Conservation (phyloP, 179 eudicot genomes). For the Monotropa hypopitys region DNA sequence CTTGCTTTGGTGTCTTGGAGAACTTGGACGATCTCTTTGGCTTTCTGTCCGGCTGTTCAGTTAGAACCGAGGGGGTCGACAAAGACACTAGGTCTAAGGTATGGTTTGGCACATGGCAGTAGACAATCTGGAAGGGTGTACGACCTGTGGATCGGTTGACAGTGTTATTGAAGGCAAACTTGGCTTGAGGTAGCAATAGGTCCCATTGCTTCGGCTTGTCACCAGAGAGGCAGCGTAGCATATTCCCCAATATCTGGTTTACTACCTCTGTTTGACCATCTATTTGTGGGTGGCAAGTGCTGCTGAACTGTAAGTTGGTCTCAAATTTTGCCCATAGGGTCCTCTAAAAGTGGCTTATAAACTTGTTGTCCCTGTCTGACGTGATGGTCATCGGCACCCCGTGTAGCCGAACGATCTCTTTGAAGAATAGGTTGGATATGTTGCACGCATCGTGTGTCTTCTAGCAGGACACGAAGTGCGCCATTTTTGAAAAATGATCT, state of each 20-base stretch:
- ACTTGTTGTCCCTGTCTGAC: background rate
- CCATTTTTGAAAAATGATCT: slow-evolving; percentile 11
- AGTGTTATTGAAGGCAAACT: background rate
- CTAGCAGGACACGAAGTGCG: slow-evolving; percentile 11
- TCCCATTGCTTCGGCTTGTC: background rate
- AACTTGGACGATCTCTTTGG: too few relatives aligned
- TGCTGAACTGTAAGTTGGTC: background rate
- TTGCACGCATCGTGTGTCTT: too few relatives aligned
- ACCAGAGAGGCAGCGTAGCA: background rate
- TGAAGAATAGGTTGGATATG: too few relatives aligned
- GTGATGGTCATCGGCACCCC: too few relatives aligned
- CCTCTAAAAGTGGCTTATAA: background rate
- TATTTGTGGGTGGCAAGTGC: background rate
- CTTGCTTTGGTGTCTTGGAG: too few relatives aligned
- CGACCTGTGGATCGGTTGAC: background rate
- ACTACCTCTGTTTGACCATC: background rate
- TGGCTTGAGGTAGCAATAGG: background rate
- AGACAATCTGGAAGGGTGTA: background rate
- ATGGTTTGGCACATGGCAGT: too few relatives aligned
- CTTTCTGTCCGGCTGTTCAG: too few relatives aligned
- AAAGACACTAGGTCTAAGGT: too few relatives aligned
- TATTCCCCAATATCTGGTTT: background rate
- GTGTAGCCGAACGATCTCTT: too few relatives aligned
- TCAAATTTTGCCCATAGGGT: background rate
- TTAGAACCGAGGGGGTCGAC: too few relatives aligned